Conservation (phyloP, 2,329 filamentous ascomycete species). For the Neonectria punicea region DNA sequence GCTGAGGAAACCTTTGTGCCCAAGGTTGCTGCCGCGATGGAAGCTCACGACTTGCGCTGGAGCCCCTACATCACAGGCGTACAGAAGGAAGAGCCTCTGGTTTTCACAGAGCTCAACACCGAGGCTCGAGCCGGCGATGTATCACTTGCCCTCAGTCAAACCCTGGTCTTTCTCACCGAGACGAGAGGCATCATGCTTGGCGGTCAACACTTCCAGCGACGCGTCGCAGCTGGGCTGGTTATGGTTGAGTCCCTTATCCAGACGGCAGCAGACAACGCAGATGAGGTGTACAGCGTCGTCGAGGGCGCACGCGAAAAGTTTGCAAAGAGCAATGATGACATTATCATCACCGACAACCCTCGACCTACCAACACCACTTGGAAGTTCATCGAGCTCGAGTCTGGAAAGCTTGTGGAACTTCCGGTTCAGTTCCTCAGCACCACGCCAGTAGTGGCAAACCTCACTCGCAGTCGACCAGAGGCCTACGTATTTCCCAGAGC, state of each 20-base stretch:
- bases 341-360: slow-evolving; percentile 44
- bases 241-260: slow-evolving; percentile 44
- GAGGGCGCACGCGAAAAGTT: slow-evolving; percentile 43
- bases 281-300: slow-evolving; percentile 40
- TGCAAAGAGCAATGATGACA: slow-evolving; percentile 39
- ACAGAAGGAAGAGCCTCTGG: not conserved
- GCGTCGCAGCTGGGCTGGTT: slow-evolving; percentile 41
- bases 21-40: slow-evolving; percentile 44
- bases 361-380: slow-evolving; percentile 34
- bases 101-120: slow-evolving; percentile 43
- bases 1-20: slow-evolving; percentile 44
- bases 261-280: slow-evolving; percentile 43
- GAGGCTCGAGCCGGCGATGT: slow-evolving; percentile 47
- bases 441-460: slow-evolving; percentile 40
- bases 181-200: slow-evolving; percentile 46
- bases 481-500: slow-evolving; percentile 45
- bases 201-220: slow-evolving; percentile 46
- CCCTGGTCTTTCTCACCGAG: slow-evolving; percentile 45
- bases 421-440: slow-evolving; percentile 45
- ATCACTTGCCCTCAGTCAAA: slow-evolving; percentile 43
- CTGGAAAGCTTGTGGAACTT: slow-evolving; percentile 42
- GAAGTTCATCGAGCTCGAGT: slow-evolving; percentile 41
- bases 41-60: slow-evolving; percentile 42
- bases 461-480: slow-evolving; percentile 45
- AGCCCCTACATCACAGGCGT: slow-evolving; percentile 44